Conservation (phyloP, 495 filamentous ascomycete species). For the Xylaria castorea region DNA sequence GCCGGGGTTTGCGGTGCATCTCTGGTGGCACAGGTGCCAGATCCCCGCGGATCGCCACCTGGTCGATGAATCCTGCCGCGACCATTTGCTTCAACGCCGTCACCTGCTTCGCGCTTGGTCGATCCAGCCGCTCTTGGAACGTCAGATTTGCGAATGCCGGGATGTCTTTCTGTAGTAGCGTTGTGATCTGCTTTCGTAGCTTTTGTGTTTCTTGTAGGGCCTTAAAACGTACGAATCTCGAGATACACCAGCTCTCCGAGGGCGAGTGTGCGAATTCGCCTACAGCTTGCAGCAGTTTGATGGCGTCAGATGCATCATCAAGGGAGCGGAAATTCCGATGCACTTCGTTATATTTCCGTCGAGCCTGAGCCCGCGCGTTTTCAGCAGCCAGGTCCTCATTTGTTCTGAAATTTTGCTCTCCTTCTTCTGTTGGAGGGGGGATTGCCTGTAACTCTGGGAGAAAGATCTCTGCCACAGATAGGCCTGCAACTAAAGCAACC, state of each 20-base stretch:
- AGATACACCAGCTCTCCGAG: constrained; percentile 72
- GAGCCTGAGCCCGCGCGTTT: constrained; percentile 65
- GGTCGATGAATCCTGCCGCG: constrained; percentile 92
- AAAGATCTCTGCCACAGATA: constrained; percentile 89
- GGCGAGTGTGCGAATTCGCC: constrained; percentile 78
- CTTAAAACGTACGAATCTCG: constrained; percentile 85
- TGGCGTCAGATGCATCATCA: constrained; percentile 82
- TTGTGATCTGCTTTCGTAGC: constrained; percentile 79
- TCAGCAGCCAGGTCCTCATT: constrained; percentile 72
- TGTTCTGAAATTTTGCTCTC: constrained; percentile 62
- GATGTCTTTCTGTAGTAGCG: constrained; percentile 78
- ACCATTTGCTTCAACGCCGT: constrained; percentile 88
- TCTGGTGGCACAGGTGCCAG: constrained; percentile 76
- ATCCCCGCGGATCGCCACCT: constrained; percentile 93
- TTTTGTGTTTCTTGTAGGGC: constrained; percentile 84
- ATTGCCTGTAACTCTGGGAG: constrained; percentile 83
- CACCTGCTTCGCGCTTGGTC: constrained; percentile 73
- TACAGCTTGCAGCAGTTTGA: constrained; percentile 87
- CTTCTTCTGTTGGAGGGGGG: constrained; percentile 49
- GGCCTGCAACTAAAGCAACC: constrained; percentile 83
- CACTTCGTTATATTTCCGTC: constrained; percentile 74
- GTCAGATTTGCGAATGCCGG: constrained; percentile 67
- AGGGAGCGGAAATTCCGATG: constrained; percentile 82
- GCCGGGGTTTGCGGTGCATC: constrained; percentile 70
- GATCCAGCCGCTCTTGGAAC: constrained; percentile 66